Conservation (phyloP, 371 early-diverging fungal genomes). For the Apophysomyces variabilis region DNA sequence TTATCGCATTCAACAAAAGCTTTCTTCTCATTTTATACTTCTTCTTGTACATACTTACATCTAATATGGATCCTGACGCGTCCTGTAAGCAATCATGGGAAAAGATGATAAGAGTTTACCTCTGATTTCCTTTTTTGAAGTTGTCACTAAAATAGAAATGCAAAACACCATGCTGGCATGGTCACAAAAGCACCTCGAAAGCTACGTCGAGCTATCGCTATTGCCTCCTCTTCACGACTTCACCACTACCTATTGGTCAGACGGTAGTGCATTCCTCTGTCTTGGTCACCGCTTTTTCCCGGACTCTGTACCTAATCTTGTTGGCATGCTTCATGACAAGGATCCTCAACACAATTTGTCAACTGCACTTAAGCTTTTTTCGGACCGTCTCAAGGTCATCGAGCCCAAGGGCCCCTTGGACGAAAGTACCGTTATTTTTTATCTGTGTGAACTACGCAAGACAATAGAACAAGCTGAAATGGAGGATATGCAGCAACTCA, state of each 20-base stretch:
- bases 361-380: slow-evolving; percentile 18
- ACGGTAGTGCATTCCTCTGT: slow-evolving; percentile 30
- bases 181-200: slow-evolving; percentile 37
- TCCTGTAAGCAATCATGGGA: slow-evolving; percentile 1
- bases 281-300: slow-evolving; percentile 45
- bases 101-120: slow-evolving; percentile 1
- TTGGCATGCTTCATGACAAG: slow-evolving; percentile 17
- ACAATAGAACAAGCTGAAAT: slow-evolving; percentile 12
- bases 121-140: slow-evolving; percentile 10
- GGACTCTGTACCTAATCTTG: slow-evolving; percentile 28
- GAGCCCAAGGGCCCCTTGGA: slow-evolving; percentile 1
- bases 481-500: slow-evolving; percentile 14
- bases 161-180: slow-evolving; percentile 46
- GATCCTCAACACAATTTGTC: slow-evolving; percentile 5
- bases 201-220: slow-evolving; percentile 33
- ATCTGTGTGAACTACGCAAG: slow-evolving; percentile 14
- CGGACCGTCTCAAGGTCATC: slow-evolving; percentile 14
- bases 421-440: slow-evolving; percentile 6
- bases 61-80: slow-evolving; percentile 11
- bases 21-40: neutral
- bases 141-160: slow-evolving; percentile 10
- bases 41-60: slow-evolving; percentile 10
- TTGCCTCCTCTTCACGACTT: slow-evolving; percentile 23
- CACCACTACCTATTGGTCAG: slow-evolving; percentile 16
- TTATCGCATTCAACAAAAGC: neutral